phyloP scores from a whole-genome alignment of 2,329 filamentous ascomycete species.

The Trichoderma simmonsii region DNA sequence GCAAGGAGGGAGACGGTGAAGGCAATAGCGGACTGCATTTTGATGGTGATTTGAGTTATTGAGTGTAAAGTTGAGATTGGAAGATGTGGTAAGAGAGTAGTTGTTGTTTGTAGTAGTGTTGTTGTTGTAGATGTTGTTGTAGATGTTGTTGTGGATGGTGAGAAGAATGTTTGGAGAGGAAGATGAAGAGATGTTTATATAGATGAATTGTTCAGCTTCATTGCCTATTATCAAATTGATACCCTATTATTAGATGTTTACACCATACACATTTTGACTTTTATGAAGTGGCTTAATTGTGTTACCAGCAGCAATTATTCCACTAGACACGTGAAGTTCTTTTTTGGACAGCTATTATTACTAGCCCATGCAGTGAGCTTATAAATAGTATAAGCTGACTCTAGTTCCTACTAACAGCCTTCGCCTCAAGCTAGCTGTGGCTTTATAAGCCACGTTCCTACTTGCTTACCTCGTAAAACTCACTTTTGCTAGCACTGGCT shows the following conservation, averaged over 20 bases:
- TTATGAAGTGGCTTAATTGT: background rate
- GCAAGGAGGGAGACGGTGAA: slow-evolving; percentile 3
- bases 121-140: background rate
- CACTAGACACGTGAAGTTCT: background rate
- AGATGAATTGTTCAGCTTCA: background rate
- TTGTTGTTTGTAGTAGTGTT: background rate
- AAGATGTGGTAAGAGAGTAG: background rate
- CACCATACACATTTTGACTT: background rate
- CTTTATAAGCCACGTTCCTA: background rate
- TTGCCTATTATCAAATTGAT: background rate
- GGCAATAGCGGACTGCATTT: slow-evolving; percentile 2
- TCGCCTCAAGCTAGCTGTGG: background rate
- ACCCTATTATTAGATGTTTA: background rate
- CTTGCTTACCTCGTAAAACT: background rate
- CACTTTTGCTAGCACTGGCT: background rate
- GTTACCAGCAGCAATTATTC: background rate
- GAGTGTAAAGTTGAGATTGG: background rate
- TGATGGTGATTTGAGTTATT: background rate
- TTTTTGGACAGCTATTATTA: background rate
- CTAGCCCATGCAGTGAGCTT: background rate
- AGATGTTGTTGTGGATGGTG: background rate
- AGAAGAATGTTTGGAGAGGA: background rate
- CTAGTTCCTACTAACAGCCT: background rate
- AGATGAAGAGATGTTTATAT: slow-evolving; percentile 13
- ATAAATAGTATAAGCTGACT: slow-evolving; percentile 8